A percentile compares a stretch with the other conserved stretches of the same genome.
These are phyloP conservation scores for Sechiopsis laciniata DNA, from an alignment of 306 rosid genomes.

Conservation along the genomic window DNA sequence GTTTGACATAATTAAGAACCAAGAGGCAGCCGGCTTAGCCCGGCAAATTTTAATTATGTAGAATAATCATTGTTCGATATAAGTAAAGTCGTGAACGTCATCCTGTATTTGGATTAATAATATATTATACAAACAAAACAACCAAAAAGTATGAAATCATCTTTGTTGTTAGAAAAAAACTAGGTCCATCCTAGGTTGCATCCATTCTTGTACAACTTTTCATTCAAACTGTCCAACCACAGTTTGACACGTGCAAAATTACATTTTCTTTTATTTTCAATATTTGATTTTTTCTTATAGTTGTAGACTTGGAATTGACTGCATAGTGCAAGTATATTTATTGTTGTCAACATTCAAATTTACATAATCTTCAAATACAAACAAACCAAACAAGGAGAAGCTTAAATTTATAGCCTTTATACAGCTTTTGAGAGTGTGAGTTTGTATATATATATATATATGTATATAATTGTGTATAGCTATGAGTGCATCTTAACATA, in stretches of 20 bases:
- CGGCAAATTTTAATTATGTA: background rate
- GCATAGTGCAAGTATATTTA: too few relatives aligned
- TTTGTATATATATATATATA: background rate
- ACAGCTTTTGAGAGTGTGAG: background rate
- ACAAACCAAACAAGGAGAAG: conserved; percentile 1
- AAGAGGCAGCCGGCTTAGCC: conserved; percentile 6
- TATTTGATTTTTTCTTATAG: too few relatives aligned
- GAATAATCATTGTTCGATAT: background rate
- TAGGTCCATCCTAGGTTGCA: too few relatives aligned
- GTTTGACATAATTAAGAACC: background rate
- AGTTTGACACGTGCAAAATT: too few relatives aligned
- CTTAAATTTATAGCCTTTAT: background rate
- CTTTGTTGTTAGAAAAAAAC: too few relatives aligned
- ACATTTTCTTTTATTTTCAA: too few relatives aligned
- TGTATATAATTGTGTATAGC: background rate
- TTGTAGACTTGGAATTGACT: too few relatives aligned
- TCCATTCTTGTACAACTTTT: too few relatives aligned
- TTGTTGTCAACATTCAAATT: too few relatives aligned
- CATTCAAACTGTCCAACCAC: too few relatives aligned
- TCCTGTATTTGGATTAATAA: background rate
- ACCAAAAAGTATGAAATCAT: too few relatives aligned
- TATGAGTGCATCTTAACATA: background rate
- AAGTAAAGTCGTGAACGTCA: background rate
- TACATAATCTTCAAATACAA: background rate
- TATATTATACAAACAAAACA: background rate